Evolutionary conservation across 1,139 yeast genomes (phyloP).

Genomic region (Geotrichum europaeum): DNA sequence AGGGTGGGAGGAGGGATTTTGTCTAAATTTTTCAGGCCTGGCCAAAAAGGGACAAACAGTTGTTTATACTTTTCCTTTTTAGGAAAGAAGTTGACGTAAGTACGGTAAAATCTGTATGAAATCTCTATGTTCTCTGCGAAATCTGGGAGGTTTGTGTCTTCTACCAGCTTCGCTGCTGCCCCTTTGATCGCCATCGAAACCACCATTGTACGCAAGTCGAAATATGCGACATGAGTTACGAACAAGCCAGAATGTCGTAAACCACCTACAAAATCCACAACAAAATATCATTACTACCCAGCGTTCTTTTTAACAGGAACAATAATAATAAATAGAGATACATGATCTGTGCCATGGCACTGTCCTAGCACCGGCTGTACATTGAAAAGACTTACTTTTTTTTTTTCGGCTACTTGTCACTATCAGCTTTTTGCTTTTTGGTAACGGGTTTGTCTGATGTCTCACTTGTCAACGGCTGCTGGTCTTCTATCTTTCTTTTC

Average conservation of each 20-base stretch:
- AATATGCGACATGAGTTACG: background rate
- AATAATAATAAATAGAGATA: background rate
- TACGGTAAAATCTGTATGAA: background rate
- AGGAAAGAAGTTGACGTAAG: background rate
- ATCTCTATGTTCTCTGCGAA: background rate
- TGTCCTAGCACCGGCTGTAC: background rate
- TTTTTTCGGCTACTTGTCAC: background rate
- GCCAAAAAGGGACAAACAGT: background rate
- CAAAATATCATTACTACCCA: background rate
- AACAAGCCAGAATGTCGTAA: background rate
- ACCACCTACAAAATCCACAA: background rate
- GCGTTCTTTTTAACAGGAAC: background rate
- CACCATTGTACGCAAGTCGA: background rate
- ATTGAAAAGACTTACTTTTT: too few relatives aligned
- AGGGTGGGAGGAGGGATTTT: background rate
- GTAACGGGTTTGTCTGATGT: background rate
- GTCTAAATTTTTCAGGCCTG: background rate
- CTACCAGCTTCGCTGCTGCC: background rate
- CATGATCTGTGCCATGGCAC: background rate
- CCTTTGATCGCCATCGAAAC: background rate
- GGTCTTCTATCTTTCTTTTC: conserved; percentile 17
- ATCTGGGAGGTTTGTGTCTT: background rate
- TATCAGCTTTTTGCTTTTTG: conserved; percentile 8
- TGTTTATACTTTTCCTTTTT: background rate
- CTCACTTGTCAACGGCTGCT: background rate